These are phyloP conservation scores for Plantago elongata DNA, from an alignment of 257 asterid genomes.

Conservation along the genomic window DNA sequence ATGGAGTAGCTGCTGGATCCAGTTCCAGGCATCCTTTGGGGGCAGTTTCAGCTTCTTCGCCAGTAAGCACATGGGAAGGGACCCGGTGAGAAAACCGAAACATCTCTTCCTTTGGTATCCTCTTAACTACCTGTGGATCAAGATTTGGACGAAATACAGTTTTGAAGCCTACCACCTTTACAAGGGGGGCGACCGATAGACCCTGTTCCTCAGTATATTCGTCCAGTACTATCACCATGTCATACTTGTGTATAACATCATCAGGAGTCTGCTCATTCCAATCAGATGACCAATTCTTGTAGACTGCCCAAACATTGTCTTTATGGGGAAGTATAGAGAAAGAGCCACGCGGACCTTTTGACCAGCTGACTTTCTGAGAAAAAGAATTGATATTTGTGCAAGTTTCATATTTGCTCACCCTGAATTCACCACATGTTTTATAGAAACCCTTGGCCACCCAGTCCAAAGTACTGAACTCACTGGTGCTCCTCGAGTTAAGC, in stretches of 20 bases:
- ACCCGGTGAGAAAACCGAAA: conserved; percentile 71
- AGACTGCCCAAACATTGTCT: conserved; percentile 80
- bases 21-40: conserved; percentile 73
- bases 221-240: conserved; percentile 56
- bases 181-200: conserved; percentile 51
- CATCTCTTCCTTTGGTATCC: conserved; percentile 64
- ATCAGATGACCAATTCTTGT: conserved; percentile 57
- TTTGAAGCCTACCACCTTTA: conserved; percentile 61
- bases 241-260: conserved; percentile 59
- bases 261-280: conserved; percentile 57
- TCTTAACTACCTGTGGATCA: conserved; percentile 33
- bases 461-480: conserved; percentile 49
- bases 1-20: conserved; percentile 79
- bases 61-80: conserved; percentile 50
- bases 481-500: conserved; percentile 65
- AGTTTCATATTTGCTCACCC: conserved; percentile 47
- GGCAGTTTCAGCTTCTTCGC: conserved; percentile 47
- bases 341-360: conserved; percentile 50
- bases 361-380: conserved; percentile 65
- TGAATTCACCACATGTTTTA: conserved; percentile 77
- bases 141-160: conserved; percentile 58
- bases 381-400: conserved; percentile 53
- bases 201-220: conserved; percentile 56
- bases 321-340: conserved; percentile 50
- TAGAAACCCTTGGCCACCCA: conserved; percentile 73